Evolutionary conservation across 768 basidiomycete genomes (phyloP), one percentile per base, ranked within the genome.

Genomic region (Suillus subalutaceus): DNA sequence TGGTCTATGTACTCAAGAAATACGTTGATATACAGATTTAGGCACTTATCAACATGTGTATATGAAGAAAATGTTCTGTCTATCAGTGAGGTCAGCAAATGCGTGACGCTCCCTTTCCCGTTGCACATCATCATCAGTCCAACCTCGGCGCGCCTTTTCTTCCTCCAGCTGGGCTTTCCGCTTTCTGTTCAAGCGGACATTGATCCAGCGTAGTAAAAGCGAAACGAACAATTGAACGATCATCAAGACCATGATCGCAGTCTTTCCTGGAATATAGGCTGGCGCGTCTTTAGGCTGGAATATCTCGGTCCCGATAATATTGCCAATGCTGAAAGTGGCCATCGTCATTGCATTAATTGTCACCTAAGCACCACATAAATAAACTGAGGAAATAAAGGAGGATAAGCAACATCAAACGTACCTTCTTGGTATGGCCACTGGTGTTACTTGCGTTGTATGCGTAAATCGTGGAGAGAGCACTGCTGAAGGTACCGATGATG

Each of bases 391-490:
- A 62, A 53, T 18, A 30, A 53, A 53, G 30, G 6, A 35, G n/a
- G 20, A 56, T 16, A 2, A 12, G 15, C 23, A 44, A 46, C 41
- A 53, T 41, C 16, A 57, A 13, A n/a, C 35, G 26, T 16, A 78
- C 80, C 79, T 90, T 90, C 80, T 90, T 90, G 7, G 88, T 90
- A 62, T 88, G 85, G 0, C 87, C 87, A 41, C 83, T 83, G 0
- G 85, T 89, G 72, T 90, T 89, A 62, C 84, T 84, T 8, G 88
- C 86, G 63, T 89, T 88, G 69, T 86, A 89, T 0, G 88, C 87
- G 65, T 89, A 89, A 13, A 89, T 79, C 0, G 84, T 81, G 0
- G 88, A 84, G 12, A 90, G 73, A 0, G 86, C 84, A 61, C 85
- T 86, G 6, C 87, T 87, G 63, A 86, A 90, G 3, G 85, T 85